Base-by-base conservation (phyloP, 768 basidiomycete genomes). In the Pleurotus tuoliensis region DNA sequence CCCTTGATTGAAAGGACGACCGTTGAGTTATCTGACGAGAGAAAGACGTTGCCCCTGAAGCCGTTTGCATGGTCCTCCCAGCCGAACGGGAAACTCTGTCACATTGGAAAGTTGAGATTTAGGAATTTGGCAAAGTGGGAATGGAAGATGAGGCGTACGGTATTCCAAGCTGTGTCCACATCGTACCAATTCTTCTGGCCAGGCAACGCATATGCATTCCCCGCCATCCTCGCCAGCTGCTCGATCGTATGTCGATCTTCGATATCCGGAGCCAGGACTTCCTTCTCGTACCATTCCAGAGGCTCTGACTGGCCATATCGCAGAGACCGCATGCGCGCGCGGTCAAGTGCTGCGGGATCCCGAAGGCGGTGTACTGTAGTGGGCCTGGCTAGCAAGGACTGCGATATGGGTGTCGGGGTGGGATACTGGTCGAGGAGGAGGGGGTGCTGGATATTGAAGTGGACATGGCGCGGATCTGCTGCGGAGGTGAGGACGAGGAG, bases 21-120 rank as follows among this genome's bases (percentile, higher is more conserved):
- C 0, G 92, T 95, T 8, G 84, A 79, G 66, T 96, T 94, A 66
- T 87, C 84, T 9, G 80, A 78, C 11, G 87, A 84, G 41, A 86
- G 74, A 64, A 96, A 96, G 47, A 96, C 88, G 66, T 94, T 94
- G 4, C 94, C 96, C 51, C 95, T 82, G 63, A 98, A 88, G 3
- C 94, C 94, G 61, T 91, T 80, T 12, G 78, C 72, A 25, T 63
- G 60, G 45, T 80, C 77, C 60, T 89, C 86, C 86, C 86, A 90
- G 4, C 90, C 90, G 60, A 90, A 85, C 4, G 89, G 90, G 64
- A 88, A 89, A 63, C 86, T 89, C 90, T 92, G 61, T 24, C 22
- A 24, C 22, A 4, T 24, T 24, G 22, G 25, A 9, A 25, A 47
- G 71, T 71, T 25, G 15, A 56, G 41, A 11, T 2, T 9, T 34